Conservation (phyloP, 768 basidiomycete species). For the Pilatotrama ljubarskyi region DNA sequence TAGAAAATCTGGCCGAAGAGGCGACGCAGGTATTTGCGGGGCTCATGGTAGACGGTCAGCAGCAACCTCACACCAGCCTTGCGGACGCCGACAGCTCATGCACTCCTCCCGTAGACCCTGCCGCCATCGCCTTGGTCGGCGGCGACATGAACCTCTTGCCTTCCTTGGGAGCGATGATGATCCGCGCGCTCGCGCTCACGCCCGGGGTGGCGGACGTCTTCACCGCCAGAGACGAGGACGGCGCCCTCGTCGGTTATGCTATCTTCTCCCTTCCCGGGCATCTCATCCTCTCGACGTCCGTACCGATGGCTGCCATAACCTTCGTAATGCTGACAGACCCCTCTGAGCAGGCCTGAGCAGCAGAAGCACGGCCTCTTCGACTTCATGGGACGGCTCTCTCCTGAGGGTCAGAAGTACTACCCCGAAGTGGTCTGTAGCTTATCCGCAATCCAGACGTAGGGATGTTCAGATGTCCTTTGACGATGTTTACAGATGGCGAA, state of each 20-base stretch:
- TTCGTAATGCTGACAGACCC: not conserved
- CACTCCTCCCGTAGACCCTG: not conserved
- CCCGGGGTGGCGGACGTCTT: conserved; percentile 10
- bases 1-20: conserved; percentile 8
- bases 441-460: no score
- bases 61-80: not conserved
- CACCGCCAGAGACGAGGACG: conserved; percentile 19
- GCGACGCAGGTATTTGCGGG: conserved; percentile 3
- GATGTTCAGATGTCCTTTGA: no score
- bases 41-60: conserved; percentile 8
- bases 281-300: conserved; percentile 18
- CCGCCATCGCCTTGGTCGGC: not conserved
- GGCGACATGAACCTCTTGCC: conserved; percentile 13
- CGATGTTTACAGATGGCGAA: conserved; percentile 8
- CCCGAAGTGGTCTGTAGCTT: conserved; percentile 9
- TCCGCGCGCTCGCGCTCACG: conserved; percentile 4
- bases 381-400: conserved; percentile 19
- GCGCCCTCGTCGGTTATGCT: conserved; percentile 19
- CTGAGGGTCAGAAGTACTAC: conserved; percentile 21
- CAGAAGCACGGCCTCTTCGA: conserved; percentile 20
- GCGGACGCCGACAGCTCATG: not conserved
- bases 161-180: conserved; percentile 1
- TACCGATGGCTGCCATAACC: not conserved
- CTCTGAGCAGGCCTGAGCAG: conserved; percentile 15
- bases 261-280: conserved; percentile 16